Evolutionary conservation across 2,329 filamentous ascomycete species (phyloP), one percentile per base, ranked within the genome.

Genomic region (Paramyrothecium roridum): DNA sequence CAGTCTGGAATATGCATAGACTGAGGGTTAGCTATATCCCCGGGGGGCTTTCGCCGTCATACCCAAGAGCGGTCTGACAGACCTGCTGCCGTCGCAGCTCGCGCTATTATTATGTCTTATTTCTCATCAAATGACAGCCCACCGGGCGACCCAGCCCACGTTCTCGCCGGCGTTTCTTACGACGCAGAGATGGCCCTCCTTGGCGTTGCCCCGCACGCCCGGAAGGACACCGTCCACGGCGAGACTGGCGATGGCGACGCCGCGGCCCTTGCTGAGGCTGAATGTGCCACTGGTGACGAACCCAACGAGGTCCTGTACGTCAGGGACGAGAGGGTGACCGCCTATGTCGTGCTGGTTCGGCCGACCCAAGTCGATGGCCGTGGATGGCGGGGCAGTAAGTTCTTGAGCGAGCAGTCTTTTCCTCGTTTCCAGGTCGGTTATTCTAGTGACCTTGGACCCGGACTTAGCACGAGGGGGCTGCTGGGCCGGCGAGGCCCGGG

Each of bases 281-380:
- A 88, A 96, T 52, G 90, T 88, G 0, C 93, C 95, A 1, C 88
- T 89, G 2, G 92, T 97, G 22, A 97, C 87, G 68, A 96, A 99
- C 0, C 95, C 95, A 52, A 98, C 83, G 13, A 98, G 78, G 68
- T 97, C 90, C 21, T 82, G 78, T 58, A 86, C 85, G 11, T 80
- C 78, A 0, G 93, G 93, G n/a, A 92, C 85, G 0, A 85, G 67
- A 1, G 88, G 87, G 61, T 90, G 84, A 0, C 77, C 76, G 22
- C 72, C 67, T 72, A 80, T 68, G 58, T 73, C 70, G 52, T 62
- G 67, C 54, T 67, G 68, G 57, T 71, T 76, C 13, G 66, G 64
- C 3, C 67, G 62, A 17, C 13, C 49, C 8, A 10, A 3, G n/a
- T 20, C 49, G 26, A 30, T 37, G 74, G 74, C 19, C 72, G 71